phyloP scores from a whole-genome alignment of 345 rosid genomes.

The Citrus maxima region DNA sequence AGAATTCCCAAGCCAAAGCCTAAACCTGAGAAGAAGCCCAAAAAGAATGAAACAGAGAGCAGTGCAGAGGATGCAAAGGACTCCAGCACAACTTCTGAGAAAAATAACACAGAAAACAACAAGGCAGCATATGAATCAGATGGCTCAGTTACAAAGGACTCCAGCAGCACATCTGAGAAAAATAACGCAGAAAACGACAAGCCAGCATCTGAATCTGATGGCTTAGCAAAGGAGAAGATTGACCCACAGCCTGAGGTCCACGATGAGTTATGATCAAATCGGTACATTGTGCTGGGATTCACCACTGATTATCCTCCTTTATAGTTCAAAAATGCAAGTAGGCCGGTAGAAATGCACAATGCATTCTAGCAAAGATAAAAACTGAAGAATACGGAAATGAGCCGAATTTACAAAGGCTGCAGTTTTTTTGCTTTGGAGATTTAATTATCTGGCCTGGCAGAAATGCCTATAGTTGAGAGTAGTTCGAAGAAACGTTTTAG shows the following conservation, averaged over 20 bases:
- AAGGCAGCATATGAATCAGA: constrained; percentile 29
- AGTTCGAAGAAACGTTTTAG: not conserved
- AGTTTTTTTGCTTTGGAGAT: not conserved
- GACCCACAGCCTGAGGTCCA: constrained; percentile 33
- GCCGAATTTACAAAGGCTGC: not conserved
- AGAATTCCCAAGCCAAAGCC: constrained; percentile 94
- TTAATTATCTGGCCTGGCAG: not conserved
- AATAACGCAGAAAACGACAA: constrained; percentile 19
- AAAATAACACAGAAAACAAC: constrained; percentile 18
- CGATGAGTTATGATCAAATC: constrained; percentile 58
- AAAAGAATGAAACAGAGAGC: constrained; percentile 54
- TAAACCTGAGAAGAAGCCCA: constrained; percentile 70
- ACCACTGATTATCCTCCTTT: not conserved
- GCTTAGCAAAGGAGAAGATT: constrained; percentile 18
- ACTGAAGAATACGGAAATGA: not conserved
- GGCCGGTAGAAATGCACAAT: not conserved
- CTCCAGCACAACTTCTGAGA: constrained; percentile 6
- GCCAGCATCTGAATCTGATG: constrained; percentile 26
- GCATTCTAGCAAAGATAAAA: not conserved
- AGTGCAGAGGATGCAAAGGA: constrained; percentile 28
- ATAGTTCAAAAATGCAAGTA: not conserved
- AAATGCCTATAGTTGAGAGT: not conserved
- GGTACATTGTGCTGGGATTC: not conserved
- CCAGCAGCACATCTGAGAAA: constrained; percentile 11
- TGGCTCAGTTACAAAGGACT: constrained; percentile 22